Percentiles rank a stretch among this genome's conserved stretches.
Evolutionary conservation across 2,329 filamentous ascomycete species (phyloP).

Genomic region (Dothideomycetes sp.): DNA sequence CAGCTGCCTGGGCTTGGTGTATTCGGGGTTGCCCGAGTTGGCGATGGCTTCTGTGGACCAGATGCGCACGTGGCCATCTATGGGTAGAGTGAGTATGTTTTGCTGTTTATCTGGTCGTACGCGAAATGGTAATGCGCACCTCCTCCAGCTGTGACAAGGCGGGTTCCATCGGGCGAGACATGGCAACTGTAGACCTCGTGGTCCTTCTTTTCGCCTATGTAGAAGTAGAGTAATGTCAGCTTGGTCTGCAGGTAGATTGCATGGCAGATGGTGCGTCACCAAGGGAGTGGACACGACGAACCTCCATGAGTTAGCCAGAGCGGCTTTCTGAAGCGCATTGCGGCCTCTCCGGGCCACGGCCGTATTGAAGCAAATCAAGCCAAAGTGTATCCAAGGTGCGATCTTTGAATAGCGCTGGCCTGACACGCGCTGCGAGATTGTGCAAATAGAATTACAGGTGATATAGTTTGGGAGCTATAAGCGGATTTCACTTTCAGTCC

Average conservation of each 20-base stretch:
- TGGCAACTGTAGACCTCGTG: conserved; percentile 98
- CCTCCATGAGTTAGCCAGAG: conserved; percentile 92
- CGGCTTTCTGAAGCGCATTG: conserved; percentile 68
- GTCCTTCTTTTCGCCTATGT: conserved; percentile 82
- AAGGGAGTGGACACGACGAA: too few relatives aligned
- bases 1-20: conserved; percentile 75
- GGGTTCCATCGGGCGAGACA: conserved; percentile 84
- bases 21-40: conserved; percentile 61
- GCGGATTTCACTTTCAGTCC: too few relatives aligned
- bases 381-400: too few relatives aligned
- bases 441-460: too few relatives aligned
- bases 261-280: too few relatives aligned
- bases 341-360: neutral
- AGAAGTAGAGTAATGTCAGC: neutral
- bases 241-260: too few relatives aligned
- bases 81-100: conserved; percentile 5
- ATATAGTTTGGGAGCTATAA: too few relatives aligned
- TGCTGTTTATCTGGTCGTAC: too few relatives aligned
- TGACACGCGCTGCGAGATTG: too few relatives aligned
- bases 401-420: too few relatives aligned
- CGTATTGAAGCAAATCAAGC: neutral
- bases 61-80: conserved; percentile 91
- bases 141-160: conserved; percentile 88
- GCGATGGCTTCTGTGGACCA: conserved; percentile 96
- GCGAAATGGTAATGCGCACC: conserved; percentile 44